Conservation (phyloP, 768 basidiomycete species). For the Heimioporus sp. region DNA sequence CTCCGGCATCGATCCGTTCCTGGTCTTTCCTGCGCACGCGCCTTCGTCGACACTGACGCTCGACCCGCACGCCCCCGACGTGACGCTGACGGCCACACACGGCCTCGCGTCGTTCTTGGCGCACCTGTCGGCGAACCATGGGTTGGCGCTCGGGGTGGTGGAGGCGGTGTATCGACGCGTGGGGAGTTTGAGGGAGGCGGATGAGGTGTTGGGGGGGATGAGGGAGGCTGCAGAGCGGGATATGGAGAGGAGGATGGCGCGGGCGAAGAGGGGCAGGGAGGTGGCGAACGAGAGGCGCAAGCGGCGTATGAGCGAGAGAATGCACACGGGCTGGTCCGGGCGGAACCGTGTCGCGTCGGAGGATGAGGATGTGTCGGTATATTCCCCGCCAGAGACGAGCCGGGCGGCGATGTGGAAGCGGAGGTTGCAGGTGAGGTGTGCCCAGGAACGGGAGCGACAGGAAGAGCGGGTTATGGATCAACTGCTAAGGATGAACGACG, state of each 20-base stretch:
- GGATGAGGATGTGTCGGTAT: slow-evolving; percentile 20
- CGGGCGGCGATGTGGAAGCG: slow-evolving; percentile 27
- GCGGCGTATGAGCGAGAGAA: neutral
- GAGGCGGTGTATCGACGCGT: slow-evolving; percentile 35
- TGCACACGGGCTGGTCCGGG: slow-evolving; percentile 1
- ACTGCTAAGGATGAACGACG: neutral
- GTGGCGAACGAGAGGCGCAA: too few species aligned
- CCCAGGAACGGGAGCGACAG: neutral
- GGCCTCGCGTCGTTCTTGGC: slow-evolving; percentile 34
- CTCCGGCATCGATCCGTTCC: too few species aligned
- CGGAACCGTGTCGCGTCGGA: neutral
- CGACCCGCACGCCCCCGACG: slow-evolving; percentile 11
- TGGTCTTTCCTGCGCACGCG: neutral
- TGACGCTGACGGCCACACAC: slow-evolving; percentile 15
- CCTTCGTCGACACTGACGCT: neutral
- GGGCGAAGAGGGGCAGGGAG: neutral
- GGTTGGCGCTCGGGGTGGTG: slow-evolving; percentile 41
- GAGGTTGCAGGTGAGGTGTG: slow-evolving; percentile 1
- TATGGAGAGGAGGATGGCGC: slow-evolving; percentile 1
- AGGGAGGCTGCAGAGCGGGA: slow-evolving; percentile 32
- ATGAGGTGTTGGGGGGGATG: slow-evolving; percentile 38
- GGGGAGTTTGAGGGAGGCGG: slow-evolving; percentile 37
- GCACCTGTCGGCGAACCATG: slow-evolving; percentile 45
- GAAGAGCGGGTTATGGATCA: slow-evolving; percentile 7
- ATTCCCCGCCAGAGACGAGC: slow-evolving; percentile 28